These are phyloP conservation scores for Elaeis oleifera DNA, from an alignment of 202 grass and related monocot species.

Conservation along the genomic window DNA sequence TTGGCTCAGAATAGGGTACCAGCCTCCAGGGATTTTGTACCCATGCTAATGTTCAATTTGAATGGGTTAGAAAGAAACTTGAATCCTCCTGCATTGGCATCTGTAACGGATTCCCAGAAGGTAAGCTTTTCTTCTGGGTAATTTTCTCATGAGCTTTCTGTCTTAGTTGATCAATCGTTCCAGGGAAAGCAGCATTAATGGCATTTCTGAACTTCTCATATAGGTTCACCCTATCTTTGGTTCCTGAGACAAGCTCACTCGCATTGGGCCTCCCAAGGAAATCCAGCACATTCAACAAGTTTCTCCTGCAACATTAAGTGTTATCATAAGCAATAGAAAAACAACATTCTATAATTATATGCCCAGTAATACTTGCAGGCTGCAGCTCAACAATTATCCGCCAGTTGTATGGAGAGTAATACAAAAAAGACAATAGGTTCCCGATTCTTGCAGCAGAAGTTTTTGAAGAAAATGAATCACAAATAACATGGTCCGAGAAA, in stretches of 20 bases:
- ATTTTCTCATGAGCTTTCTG: conserved; percentile 56
- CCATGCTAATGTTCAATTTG: neutral
- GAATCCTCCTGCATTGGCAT: conserved; percentile 65
- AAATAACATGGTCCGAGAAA: too few species aligned
- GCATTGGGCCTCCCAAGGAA: conserved; percentile 82
- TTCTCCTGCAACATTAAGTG: conserved; percentile 44
- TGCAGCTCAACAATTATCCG: too few species aligned
- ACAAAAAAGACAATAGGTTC: too few species aligned
- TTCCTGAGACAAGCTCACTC: conserved; percentile 68
- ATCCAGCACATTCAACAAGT: conserved; percentile 87
- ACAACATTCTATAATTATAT: neutral
- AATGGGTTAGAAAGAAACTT: conserved; percentile 66
- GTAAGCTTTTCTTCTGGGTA: conserved; percentile 51
- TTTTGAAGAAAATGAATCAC: too few species aligned
- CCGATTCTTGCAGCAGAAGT: too few species aligned
- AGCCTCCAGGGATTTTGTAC: neutral
- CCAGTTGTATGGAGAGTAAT: too few species aligned
- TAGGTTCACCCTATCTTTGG: conserved; percentile 64
- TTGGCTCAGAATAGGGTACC: too few species aligned
- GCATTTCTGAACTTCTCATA: conserved; percentile 61
- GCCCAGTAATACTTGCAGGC: too few species aligned
- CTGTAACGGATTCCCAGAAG: conserved; percentile 67
- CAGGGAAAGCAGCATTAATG: conserved; percentile 51
- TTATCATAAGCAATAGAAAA: neutral
- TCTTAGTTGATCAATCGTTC: conserved; percentile 51